These are phyloP conservation scores for Bryoerythrophyllum caledonicum DNA, from an alignment of 225 moss, liverwort and hornwort genomes.

Conservation along the genomic window DNA sequence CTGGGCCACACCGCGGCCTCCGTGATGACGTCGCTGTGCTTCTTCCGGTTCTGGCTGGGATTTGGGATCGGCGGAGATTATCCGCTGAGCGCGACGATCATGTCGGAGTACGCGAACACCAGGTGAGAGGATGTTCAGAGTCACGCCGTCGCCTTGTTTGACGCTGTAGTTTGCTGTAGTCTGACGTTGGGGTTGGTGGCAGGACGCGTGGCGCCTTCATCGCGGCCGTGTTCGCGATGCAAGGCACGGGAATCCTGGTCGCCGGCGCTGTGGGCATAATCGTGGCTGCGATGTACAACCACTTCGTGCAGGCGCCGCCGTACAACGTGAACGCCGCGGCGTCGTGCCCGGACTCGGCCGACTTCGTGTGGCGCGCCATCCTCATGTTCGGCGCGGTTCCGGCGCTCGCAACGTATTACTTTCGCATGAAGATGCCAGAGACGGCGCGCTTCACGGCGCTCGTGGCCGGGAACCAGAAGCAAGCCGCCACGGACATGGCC, in stretches of 20 bases:
- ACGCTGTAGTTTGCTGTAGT: too few relatives aligned
- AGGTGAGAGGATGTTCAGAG: slow-evolving; percentile 7
- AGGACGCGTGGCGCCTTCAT: slow-evolving; percentile 66
- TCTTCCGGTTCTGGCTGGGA: slow-evolving; percentile 62
- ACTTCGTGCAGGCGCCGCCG: slow-evolving; percentile 19
- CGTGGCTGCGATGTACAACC: slow-evolving; percentile 37
- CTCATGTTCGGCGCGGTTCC: slow-evolving; percentile 59
- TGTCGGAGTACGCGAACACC: slow-evolving; percentile 60
- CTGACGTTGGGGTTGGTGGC: neutral
- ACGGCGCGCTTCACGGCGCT: slow-evolving; percentile 64
- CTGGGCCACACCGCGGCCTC: slow-evolving; percentile 42
- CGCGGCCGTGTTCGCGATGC: slow-evolving; percentile 69
- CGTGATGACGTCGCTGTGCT: slow-evolving; percentile 48
- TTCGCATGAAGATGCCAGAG: slow-evolving; percentile 65
- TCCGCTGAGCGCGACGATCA: slow-evolving; percentile 50
- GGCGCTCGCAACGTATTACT: slow-evolving; percentile 51
- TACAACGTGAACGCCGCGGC: neutral
- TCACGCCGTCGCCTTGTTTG: too few relatives aligned
- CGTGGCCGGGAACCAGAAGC: slow-evolving; percentile 43
- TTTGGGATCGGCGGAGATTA: slow-evolving; percentile 55
- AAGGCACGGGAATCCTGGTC: slow-evolving; percentile 51
- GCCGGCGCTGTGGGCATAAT: slow-evolving; percentile 48
- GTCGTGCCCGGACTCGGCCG: slow-evolving; percentile 42
- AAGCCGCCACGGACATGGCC: slow-evolving; percentile 49
- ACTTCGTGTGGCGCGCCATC: slow-evolving; percentile 61